phyloP scores from a whole-genome alignment of 2,329 filamentous ascomycete genomes.

The Coniochaeta sp. region DNA sequence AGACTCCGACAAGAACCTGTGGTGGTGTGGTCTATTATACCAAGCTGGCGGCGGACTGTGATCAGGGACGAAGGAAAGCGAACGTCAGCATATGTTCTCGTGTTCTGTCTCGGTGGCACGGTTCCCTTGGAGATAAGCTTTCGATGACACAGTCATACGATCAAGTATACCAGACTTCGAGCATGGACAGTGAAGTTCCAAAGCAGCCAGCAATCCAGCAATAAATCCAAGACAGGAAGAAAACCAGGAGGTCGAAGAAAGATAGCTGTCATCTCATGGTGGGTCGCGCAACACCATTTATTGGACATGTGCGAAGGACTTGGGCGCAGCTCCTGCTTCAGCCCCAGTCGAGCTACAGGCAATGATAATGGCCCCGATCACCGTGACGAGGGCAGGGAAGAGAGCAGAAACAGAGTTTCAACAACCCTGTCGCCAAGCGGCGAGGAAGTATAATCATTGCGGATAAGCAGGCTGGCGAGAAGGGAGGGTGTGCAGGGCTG shows the following conservation, averaged over 20 bases:
- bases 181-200: not conserved
- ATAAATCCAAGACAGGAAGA: not conserved
- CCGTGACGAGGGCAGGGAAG: not conserved
- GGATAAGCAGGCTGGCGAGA: not conserved
- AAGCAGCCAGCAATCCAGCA: not conserved
- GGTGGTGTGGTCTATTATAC: slow-evolving; percentile 8
- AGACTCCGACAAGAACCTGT: slow-evolving; percentile 7
- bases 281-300: slow-evolving; percentile 1
- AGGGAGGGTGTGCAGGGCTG: not conserved
- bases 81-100: slow-evolving; percentile 1
- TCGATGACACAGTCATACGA: not conserved
- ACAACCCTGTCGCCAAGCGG: not conserved
- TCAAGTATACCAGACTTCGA: not conserved
- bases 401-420: not conserved
- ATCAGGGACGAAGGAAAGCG: not conserved
- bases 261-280: not conserved
- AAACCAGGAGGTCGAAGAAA: not conserved
- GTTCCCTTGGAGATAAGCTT: not conserved
- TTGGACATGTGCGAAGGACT: not conserved
- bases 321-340: not conserved
- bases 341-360: not conserved
- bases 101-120: not conserved
- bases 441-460: not conserved
- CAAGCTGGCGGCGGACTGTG: slow-evolving; percentile 15
- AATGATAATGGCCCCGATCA: not conserved